These are phyloP conservation scores for Eimeria brunetti DNA, from an alignment of 169 alveolate species.

Conservation along the genomic window DNA sequence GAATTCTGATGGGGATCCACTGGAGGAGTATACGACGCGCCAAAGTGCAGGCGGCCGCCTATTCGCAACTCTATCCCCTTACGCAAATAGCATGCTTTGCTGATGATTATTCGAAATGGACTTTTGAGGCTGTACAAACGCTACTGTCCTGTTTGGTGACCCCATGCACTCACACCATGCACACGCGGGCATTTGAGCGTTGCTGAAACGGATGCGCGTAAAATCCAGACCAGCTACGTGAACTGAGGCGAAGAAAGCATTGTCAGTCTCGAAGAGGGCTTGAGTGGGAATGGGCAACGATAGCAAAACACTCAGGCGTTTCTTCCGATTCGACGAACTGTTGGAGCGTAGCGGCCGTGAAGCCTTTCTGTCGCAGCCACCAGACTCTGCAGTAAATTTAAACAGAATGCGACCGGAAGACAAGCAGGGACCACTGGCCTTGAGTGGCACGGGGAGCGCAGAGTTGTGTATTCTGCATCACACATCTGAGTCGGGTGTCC, in stretches of 20 bases:
- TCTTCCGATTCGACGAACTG: conserved; percentile 45
- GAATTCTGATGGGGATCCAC: neutral
- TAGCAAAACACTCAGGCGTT: conserved; percentile 73
- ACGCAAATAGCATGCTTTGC: neutral
- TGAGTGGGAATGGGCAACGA: conserved; percentile 47
- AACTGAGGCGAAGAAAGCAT: neutral
- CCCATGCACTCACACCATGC: neutral
- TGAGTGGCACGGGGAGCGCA: neutral
- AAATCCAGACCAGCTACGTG: neutral
- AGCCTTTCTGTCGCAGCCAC: conserved; percentile 76
- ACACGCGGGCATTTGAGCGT: neutral
- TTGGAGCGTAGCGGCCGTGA: conserved; percentile 58
- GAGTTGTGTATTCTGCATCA: neutral
- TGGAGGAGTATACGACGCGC: neutral
- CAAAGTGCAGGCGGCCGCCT: neutral
- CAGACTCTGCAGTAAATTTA: conserved; percentile 29
- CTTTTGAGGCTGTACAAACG: conserved; percentile 2
- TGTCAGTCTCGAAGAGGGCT: neutral
- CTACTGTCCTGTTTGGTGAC: conserved; percentile 7
- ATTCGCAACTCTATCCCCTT: neutral
- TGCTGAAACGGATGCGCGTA: neutral
- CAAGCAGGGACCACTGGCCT: neutral
- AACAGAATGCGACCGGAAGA: neutral
- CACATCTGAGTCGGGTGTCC: neutral
- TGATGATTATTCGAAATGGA: neutral